Evolutionary conservation across 2,329 filamentous ascomycete species (phyloP), one percentile per base, ranked within the genome.

Genomic region (Metarhizium guizhouense): DNA sequence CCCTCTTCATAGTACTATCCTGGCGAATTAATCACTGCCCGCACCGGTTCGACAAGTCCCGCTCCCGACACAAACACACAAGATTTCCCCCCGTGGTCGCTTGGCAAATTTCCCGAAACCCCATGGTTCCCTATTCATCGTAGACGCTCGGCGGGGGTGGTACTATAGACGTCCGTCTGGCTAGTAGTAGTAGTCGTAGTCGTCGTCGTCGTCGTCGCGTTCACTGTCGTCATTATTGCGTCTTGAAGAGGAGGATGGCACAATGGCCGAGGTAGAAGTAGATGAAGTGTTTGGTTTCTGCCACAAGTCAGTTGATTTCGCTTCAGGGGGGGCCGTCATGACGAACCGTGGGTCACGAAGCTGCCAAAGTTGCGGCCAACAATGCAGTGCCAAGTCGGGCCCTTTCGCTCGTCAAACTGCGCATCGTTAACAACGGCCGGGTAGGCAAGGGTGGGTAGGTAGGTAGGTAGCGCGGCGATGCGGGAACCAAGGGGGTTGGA

Each of bases 231-330:
- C 25, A 36, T 30, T 57, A 97, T 83, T 96, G 93, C 45, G 94
- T 99, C 82, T 99, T 99, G 85, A 97, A 99, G 54, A 99, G 85
- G 56, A 99, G 82, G 70, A 99, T 97, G 58, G 94, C 94, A 73
- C 91, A 96, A 80, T 97, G 94, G 54, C 94, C 94, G 58, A 99
- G 87, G 78, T 99, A 99, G 79, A 99, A 99, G 79, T 99, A 99
- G 72, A 99, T 96, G 79, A 99, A 99, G 75, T 99, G 94, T 78
- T 97, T 97, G 32, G 94, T 97, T 74, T 97, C 94, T 96, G 76
- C 42, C 42, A 20, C 20, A 38, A 0, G 25, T 43, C 14, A 18
- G 53, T 54, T 29, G 18, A 38, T 3, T 5, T 20, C 14, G n/a
- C 13, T 8, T 8, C 2, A 25, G n/a, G 32, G 6, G 16, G 32